Evolutionary conservation across 2,329 filamentous ascomycete species (phyloP).

Genomic region (Colletotrichum sp.): DNA sequence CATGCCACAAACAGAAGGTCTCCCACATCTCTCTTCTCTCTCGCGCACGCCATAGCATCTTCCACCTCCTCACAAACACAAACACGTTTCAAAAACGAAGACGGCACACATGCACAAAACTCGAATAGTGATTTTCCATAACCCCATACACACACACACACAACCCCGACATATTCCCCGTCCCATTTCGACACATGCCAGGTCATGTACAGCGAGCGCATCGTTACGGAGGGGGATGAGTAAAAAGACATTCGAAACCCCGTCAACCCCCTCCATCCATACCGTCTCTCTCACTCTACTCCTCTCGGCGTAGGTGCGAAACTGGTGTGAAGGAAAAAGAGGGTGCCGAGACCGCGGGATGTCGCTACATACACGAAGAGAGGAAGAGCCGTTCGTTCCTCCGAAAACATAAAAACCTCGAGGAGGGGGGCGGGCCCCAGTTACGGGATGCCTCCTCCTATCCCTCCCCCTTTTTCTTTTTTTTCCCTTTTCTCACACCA

Average conservation of each 20-base stretch:
- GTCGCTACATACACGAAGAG: conserved; percentile 7
- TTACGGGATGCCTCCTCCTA: not conserved
- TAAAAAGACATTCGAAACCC: not conserved
- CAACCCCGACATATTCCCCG: not conserved
- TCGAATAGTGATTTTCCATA: not conserved
- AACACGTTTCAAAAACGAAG: not conserved
- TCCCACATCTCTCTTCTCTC: not conserved
- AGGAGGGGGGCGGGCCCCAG: not conserved
- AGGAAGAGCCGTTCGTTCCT: not conserved
- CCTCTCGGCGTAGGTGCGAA: not conserved
- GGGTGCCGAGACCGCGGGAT: not conserved
- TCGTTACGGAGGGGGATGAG: not conserved
- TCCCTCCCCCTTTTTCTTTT: not conserved
- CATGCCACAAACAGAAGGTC: not conserved
- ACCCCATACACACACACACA: too few relatives aligned
- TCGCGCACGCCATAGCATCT: not conserved
- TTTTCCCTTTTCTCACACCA: not conserved
- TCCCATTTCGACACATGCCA: not conserved
- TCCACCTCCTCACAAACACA: not conserved
- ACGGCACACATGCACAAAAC: not conserved
- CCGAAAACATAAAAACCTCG: not conserved
- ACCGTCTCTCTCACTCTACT: not conserved
- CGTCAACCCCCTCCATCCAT: not conserved
- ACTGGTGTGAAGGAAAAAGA: not conserved
- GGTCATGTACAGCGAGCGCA: not conserved